Percentiles rank a stretch among this genome's conserved stretches.
These are phyloP conservation scores for Hamamelis virginiana DNA, from an alignment of 164 flowering plant species.

Conservation along the genomic window DNA sequence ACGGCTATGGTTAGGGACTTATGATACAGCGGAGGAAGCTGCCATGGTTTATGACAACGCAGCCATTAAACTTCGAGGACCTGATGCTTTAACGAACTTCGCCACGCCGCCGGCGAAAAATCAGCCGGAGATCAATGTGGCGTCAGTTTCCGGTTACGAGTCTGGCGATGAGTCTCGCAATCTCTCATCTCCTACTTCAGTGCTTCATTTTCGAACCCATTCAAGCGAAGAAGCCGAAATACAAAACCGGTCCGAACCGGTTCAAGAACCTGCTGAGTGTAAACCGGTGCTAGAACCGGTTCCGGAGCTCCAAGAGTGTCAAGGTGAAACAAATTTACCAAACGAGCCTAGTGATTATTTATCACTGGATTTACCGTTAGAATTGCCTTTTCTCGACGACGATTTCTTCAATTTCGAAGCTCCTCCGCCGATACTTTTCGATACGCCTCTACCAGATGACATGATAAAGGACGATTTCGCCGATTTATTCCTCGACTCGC, in stretches of 20 bases:
- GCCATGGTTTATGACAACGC: constrained; percentile 86
- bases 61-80: constrained; percentile 79
- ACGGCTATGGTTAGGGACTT: constrained; percentile 88
- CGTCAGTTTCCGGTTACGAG: constrained; percentile 41
- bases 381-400: too few species aligned
- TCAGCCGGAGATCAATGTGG: constrained; percentile 11
- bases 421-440: constrained; percentile 26
- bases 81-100: constrained; percentile 79
- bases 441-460: constrained; percentile 1
- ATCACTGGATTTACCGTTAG: constrained; percentile 28
- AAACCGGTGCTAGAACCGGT: constrained; percentile 2
- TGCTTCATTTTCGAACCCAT: constrained; percentile 38
- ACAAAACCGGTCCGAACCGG: background rate
- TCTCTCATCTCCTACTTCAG: constrained; percentile 68
- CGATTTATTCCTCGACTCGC: constrained; percentile 22
- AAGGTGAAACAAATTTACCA: constrained; percentile 10
- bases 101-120: constrained; percentile 21
- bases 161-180: constrained; percentile 53
- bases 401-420: constrained; percentile 32
- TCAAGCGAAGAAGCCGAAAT: constrained; percentile 18
- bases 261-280: constrained; percentile 4
- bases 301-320: constrained; percentile 10
- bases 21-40: constrained; percentile 86
- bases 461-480: constrained; percentile 20
- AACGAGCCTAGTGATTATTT: constrained; percentile 23